phyloP scores from a whole-genome alignment of 768 basidiomycete species.

The Amanita muscaria region DNA sequence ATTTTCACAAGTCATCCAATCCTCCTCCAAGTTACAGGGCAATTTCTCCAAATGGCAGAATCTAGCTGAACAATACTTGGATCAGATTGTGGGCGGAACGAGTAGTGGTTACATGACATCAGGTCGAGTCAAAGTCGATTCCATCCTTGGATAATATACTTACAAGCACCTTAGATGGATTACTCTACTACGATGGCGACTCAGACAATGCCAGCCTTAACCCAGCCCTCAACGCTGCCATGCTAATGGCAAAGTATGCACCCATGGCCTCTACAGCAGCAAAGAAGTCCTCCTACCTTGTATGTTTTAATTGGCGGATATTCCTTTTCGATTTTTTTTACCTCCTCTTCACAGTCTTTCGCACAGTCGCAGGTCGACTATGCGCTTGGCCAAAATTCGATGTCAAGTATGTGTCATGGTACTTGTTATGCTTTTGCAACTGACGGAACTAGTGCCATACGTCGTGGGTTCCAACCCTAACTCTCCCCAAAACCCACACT shows the following conservation, averaged over 20 bases:
- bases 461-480: constrained; percentile 87
- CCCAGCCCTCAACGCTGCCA: constrained; percentile 80
- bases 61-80: constrained; percentile 70
- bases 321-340: not conserved
- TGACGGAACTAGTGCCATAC: constrained; percentile 51
- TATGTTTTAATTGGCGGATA: constrained; percentile 21
- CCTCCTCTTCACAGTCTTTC: constrained; percentile 39
- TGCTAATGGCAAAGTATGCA: constrained; percentile 73
- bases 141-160: not conserved
- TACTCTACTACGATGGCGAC: constrained; percentile 77
- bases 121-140: constrained; percentile 33
- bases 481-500: constrained; percentile 85
- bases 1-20: constrained; percentile 63
- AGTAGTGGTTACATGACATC: constrained; percentile 49
- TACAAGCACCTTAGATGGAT: constrained; percentile 44
- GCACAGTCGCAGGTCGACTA: constrained; percentile 77
- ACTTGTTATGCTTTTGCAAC: not conserved
- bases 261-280: constrained; percentile 55
- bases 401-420: constrained; percentile 49
- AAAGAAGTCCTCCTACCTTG: constrained; percentile 54
- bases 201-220: constrained; percentile 76
- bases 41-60: constrained; percentile 60
- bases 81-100: constrained; percentile 51
- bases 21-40: constrained; percentile 41
- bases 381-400: constrained; percentile 80